Base-by-base conservation (phyloP, 2,329 filamentous ascomycete genomes). In the Leptodontidium sp. region DNA sequence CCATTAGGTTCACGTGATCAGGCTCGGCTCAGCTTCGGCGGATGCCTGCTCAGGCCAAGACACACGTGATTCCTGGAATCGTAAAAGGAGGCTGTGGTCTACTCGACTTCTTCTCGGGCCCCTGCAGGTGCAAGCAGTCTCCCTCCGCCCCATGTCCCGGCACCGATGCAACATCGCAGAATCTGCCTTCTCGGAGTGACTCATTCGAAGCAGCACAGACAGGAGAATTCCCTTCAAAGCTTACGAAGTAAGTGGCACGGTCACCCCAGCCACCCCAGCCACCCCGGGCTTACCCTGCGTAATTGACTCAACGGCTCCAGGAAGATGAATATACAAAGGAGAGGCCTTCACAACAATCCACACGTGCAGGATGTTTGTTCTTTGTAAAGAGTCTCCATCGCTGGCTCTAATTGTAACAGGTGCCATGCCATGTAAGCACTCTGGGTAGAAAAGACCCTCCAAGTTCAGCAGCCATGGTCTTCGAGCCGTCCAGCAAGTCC, bases 391-490 rank as follows among this genome's bases (percentile, higher is more conserved):
- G 43, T 45, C 43, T 45, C 43, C 43, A 14, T 45, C 43, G 43
- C 43, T 45, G 43, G 43, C 43, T 45, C 43, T 45, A 45, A 45
- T 45, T 45, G 43, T 45, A 45, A 45, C 43, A 45, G 43, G 6
- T 45, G 43, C 43, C 43, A 45, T 45, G 43, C 43, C 43, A 45
- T 45, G 43, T 45, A 45, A 45, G 43, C 43, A 45, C 15, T 45
- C 43, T 17, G 43, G 43, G 43, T 14, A 4, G 43, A 45, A 7
- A 45, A 45, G 15, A 12, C 43, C 43, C 5, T 45, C 43, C 43
- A 45, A 45, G 43, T 45, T 45, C 43, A 45, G 43, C 43, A 45
- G 43, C 43, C 43, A 45, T 45, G 43, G 43, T 45, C 43, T 45
- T 7, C 12, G 43, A 45, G 43, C 43, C 43, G 43, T 45, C 43